Percentiles rank a stretch among this genome's conserved stretches.
Evolutionary conservation across 768 basidiomycete genomes (phyloP).

Genomic region (Boletus tomentosulus): DNA sequence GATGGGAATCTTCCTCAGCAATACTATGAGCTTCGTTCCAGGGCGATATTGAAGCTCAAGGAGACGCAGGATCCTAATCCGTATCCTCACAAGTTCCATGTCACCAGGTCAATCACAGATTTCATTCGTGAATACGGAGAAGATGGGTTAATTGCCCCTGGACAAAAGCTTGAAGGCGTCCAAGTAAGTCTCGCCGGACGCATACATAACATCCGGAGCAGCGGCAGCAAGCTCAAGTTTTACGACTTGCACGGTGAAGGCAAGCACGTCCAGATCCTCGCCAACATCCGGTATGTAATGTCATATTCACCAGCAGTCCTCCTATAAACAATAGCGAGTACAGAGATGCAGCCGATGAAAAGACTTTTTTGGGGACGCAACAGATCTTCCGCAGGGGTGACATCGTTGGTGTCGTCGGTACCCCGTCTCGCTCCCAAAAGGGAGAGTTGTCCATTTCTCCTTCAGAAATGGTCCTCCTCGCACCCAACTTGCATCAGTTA

Average conservation of each 20-base stretch:
- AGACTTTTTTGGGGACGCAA: conserved; percentile 67
- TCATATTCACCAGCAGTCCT: not conserved
- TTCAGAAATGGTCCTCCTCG: conserved; percentile 76
- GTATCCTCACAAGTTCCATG: conserved; percentile 99
- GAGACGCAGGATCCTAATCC: conserved; percentile 85
- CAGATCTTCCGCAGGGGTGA: conserved; percentile 92
- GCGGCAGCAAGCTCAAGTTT: conserved; percentile 82
- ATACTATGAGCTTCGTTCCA: conserved; percentile 93
- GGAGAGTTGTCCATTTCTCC: conserved; percentile 92
- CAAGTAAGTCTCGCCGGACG: conserved; percentile 79
- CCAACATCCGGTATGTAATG: conserved; percentile 67
- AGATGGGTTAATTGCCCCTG: conserved; percentile 66
- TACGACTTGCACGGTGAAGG: conserved; percentile 95
- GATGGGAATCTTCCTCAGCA: conserved; percentile 48
- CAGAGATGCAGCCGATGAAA: conserved; percentile 60
- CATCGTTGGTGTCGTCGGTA: conserved; percentile 89
- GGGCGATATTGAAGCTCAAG: conserved; percentile 82
- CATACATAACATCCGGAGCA: conserved; percentile 84
- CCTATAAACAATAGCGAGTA: conserved; percentile 15
- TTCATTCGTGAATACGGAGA: conserved; percentile 73
- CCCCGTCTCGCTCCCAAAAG: conserved; percentile 89
- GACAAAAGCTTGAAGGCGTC: conserved; percentile 56
- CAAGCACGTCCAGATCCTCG: conserved; percentile 92
- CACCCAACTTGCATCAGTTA: conserved; percentile 94
- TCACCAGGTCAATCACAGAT: conserved; percentile 64